Conservation (phyloP, 805 yeast genomes). For the Cyberlindnera mrakii region DNA sequence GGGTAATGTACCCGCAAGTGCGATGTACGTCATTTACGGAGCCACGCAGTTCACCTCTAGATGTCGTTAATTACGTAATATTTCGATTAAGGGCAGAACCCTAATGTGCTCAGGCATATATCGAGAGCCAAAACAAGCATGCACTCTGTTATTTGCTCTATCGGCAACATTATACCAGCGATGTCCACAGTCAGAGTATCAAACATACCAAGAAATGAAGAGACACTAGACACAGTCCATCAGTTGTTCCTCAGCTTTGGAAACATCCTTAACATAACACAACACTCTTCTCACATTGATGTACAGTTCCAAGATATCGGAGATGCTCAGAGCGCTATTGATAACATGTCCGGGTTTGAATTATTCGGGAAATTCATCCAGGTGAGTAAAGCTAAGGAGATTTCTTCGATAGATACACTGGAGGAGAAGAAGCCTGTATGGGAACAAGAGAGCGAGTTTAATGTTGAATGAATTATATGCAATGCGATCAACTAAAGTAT, state of each 20-base stretch:
- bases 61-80: neutral
- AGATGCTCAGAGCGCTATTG: slow-evolving; percentile 20
- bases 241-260: slow-evolving; percentile 21
- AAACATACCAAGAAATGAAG: slow-evolving; percentile 13
- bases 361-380: slow-evolving; percentile 15
- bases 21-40: slow-evolving; percentile 81
- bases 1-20: slow-evolving; percentile 90
- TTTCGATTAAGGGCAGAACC: no score
- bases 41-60: slow-evolving; percentile 75
- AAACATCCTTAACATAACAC: slow-evolving; percentile 8
- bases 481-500: no score
- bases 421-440: slow-evolving; percentile 11
- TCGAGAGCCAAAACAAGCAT: neutral
- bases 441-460: slow-evolving; percentile 3
- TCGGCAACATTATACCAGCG: neutral
- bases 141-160: neutral
- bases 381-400: slow-evolving; percentile 14
- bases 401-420: slow-evolving; percentile 1
- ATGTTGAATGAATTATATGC: no score
- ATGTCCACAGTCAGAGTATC: slow-evolving; percentile 14
- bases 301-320: slow-evolving; percentile 20
- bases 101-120: no score
- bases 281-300: slow-evolving; percentile 8
- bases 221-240: slow-evolving; percentile 7
- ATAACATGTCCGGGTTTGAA: slow-evolving; percentile 20